Evolutionary conservation across 257 asterid genomes (phyloP), one percentile per base, ranked within the genome.

Genomic region (Catharanthus roseus): DNA sequence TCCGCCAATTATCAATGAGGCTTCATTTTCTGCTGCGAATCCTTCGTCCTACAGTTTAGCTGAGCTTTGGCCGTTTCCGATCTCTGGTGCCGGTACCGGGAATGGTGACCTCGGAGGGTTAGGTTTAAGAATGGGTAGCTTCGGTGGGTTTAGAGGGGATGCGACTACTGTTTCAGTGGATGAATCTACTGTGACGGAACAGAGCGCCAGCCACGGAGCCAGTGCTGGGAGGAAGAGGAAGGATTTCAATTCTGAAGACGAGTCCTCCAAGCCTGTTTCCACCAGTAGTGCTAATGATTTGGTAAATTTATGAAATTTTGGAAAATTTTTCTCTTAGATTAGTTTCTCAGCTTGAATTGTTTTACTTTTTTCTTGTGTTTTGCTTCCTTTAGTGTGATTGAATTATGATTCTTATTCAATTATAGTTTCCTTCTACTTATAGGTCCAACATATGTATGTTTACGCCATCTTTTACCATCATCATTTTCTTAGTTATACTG

Each of bases 171-270:
- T 77, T 45, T 86, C 90, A 19, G 74, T 84, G 42, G 91, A 83
- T 49, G 93, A 86, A 77, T 88, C 98, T 68, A 88, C 91, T 64
- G 81, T 85, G 63, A 92, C 98, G 72, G 91, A 88, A 73, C 93
- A 77, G 74, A 82, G 87, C 72, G 85, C 83, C 29, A 68, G 85
- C 67, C 73, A 74, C 69, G 82, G 83, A 33, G 82, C 64, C 1
- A 24, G 62, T 38, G 85, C 81, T 39, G 85, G 82, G 26, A 79
- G 71, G 33, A 86, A 77, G 86, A 79, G 90, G 80, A 85, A 82
- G 79, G 84, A 65, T 65, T 69, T 74, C 73, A 77, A 71, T 78
- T 86, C 75, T 42, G 86, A 79, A 15, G 92, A 84, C 28, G 84
- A 79, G 39, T 69, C 84, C 26, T 73, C 84, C 62, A 86, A 85